Percentiles rank a stretch among this genome's conserved stretches.
phyloP scores from a whole-genome alignment of 2,329 filamentous ascomycete genomes.

The Pseudogymnoascus verrucosus region DNA sequence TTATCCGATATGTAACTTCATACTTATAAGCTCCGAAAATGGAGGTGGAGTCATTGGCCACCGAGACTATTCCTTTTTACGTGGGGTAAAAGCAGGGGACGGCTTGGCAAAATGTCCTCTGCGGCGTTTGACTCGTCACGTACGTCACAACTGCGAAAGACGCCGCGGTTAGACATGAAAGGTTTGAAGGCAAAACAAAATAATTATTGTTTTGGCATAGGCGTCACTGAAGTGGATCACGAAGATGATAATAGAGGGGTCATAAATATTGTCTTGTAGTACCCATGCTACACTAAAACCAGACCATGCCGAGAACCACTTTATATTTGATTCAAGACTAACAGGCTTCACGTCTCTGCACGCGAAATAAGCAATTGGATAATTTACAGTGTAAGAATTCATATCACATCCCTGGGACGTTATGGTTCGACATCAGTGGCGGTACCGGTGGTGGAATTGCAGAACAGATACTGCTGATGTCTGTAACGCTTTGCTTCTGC shows the following conservation, averaged over 20 bases:
- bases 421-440: slow-evolving; percentile 3
- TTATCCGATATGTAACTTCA: not conserved
- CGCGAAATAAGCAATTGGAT: not conserved
- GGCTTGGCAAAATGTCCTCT: slow-evolving; percentile 1
- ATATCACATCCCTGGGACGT: slow-evolving; percentile 12
- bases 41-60: slow-evolving; percentile 8
- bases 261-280: slow-evolving; percentile 3
- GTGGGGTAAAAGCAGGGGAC: slow-evolving; percentile 7
- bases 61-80: slow-evolving; percentile 7
- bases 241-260: not conserved
- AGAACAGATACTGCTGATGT: slow-evolving; percentile 23
- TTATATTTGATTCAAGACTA: not conserved
- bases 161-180: not conserved
- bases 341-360: slow-evolving; percentile 1
- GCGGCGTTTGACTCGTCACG: not conserved
- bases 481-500: slow-evolving; percentile 22
- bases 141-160: not conserved
- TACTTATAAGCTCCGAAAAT: slow-evolving; percentile 9
- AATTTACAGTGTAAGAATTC: slow-evolving; percentile 5
- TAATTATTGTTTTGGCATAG: not conserved
- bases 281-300: not conserved
- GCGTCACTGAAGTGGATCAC: not conserved
- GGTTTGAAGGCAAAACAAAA: not conserved
- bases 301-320: not conserved
- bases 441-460: slow-evolving; percentile 16